A percentile compares a stretch with the other conserved stretches of the same genome.
Evolutionary conservation across 2,329 filamentous ascomycete species (phyloP).

Genomic region (Cordyceps cateniannulata): DNA sequence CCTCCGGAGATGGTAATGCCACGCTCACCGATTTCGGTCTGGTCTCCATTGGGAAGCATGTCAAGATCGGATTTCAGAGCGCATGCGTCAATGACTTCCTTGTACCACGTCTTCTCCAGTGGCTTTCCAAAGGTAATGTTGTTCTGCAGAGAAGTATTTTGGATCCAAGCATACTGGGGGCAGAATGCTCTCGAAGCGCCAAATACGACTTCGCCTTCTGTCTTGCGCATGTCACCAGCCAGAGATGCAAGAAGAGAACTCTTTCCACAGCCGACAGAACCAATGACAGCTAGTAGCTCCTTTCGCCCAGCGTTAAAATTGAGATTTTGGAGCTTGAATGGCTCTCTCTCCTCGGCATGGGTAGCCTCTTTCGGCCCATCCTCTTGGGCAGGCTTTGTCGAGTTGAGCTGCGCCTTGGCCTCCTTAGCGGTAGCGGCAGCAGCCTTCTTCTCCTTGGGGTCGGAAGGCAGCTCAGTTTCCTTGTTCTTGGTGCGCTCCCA

Average conservation of each 20-base stretch:
- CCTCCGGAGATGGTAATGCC: slow-evolving; percentile 94
- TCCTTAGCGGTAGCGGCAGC: slow-evolving; percentile 36
- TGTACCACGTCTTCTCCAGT: slow-evolving; percentile 71
- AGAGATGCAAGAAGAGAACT: slow-evolving; percentile 81
- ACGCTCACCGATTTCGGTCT: slow-evolving; percentile 89
- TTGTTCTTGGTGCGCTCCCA: slow-evolving; percentile 60
- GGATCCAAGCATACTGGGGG: slow-evolving; percentile 96
- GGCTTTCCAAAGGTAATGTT: slow-evolving; percentile 89
- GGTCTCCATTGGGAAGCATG: slow-evolving; percentile 84
- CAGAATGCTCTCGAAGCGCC: slow-evolving; percentile 84
- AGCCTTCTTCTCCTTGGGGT: slow-evolving; percentile 40
- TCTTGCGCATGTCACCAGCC: slow-evolving; percentile 90
- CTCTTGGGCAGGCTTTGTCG: slow-evolving; percentile 17
- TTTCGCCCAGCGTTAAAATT: slow-evolving; percentile 63
- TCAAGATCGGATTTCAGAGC: slow-evolving; percentile 80
- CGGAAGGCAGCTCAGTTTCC: slow-evolving; percentile 23
- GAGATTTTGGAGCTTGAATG: slow-evolving; percentile 66
- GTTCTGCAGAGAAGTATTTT: slow-evolving; percentile 78
- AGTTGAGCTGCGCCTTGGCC: slow-evolving; percentile 39
- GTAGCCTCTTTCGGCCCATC: slow-evolving; percentile 34
- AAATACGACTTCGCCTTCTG: slow-evolving; percentile 63
- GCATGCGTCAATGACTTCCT: slow-evolving; percentile 75
- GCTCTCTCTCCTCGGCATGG: slow-evolving; percentile 51
- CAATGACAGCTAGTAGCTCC: slow-evolving; percentile 80
- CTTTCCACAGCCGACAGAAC: slow-evolving; percentile 84